Percentiles rank a stretch among this genome's conserved stretches.
phyloP scores from a whole-genome alignment of 345 rosid species.

The Triadica sebifera region DNA sequence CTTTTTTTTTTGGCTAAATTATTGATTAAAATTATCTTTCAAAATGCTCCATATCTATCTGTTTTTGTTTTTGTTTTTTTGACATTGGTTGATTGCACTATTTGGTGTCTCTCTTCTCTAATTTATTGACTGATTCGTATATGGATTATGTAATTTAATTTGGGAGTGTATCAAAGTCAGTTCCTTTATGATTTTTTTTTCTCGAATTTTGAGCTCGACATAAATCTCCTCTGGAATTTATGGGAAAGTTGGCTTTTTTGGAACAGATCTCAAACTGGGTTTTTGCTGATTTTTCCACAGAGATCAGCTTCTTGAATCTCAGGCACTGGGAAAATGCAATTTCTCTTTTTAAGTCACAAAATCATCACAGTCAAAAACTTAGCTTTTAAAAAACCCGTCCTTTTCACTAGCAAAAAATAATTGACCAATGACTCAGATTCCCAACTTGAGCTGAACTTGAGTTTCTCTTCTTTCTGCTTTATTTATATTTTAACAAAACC shows the following conservation, averaged over 20 bases:
- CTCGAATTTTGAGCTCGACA: background rate
- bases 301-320: slow-evolving; percentile 11
- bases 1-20: background rate
- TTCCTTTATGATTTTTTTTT: background rate
- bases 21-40: background rate
- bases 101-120: background rate
- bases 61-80: slow-evolving; percentile 3
- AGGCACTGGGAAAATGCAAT: background rate
- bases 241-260: background rate
- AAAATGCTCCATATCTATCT: background rate
- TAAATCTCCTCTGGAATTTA: background rate
- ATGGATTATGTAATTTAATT: background rate
- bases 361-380: background rate
- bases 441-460: background rate
- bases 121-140: background rate
- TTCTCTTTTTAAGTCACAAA: background rate
- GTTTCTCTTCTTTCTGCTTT: background rate
- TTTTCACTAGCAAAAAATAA: background rate
- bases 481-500: background rate
- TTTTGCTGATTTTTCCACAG: slow-evolving; percentile 12
- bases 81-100: background rate
- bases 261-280: slow-evolving; percentile 26
- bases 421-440: background rate
- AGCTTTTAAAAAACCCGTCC: background rate
- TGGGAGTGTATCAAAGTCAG: background rate